Percentiles rank a stretch among this genome's conserved stretches.
These are phyloP conservation scores for Heliamphora ciliata DNA, from an alignment of 179 eudicot genomes.

Conservation along the genomic window DNA sequence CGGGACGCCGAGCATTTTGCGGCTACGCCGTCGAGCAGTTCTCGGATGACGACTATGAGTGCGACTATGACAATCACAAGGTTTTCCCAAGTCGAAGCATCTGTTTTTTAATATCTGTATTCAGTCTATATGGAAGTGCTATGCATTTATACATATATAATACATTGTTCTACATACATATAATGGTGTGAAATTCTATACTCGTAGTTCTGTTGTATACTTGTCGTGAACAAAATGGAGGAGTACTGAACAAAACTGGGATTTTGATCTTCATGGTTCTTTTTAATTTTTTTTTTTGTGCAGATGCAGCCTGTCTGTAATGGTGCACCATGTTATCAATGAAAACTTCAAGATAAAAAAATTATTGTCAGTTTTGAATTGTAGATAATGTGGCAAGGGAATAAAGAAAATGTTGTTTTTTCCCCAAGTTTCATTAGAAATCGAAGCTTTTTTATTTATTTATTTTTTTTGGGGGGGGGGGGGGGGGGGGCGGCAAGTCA, in stretches of 20 bases:
- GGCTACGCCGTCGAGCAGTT: conserved; percentile 83
- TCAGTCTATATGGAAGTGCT: background rate
- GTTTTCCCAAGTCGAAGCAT: conserved; percentile 14
- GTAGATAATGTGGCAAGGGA: background rate
- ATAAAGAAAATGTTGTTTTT: background rate
- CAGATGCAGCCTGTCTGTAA: background rate
- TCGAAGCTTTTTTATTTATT: background rate
- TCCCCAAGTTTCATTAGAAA: background rate
- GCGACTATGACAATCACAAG: conserved; percentile 72
- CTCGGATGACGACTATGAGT: conserved; percentile 95
- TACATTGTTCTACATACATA: background rate
- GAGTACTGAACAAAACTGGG: conserved; percentile 1
- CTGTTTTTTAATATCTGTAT: background rate
- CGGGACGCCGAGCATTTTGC: conserved; percentile 22
- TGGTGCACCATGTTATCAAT: too few species aligned
- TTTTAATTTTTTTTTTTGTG: background rate
- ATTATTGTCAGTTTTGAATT: background rate
- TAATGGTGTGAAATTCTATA: background rate
- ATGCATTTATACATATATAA: background rate
- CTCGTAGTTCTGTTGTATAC: background rate
- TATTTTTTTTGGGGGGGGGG: too few species aligned
- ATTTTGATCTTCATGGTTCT: background rate
- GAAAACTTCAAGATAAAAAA: background rate
- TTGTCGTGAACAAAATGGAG: background rate
- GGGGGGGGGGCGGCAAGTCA: too few species aligned